Evolutionary conservation across 2,329 filamentous ascomycete species (phyloP), one percentile per base, ranked within the genome.

Genomic region (Ceratocystis colombiana): DNA sequence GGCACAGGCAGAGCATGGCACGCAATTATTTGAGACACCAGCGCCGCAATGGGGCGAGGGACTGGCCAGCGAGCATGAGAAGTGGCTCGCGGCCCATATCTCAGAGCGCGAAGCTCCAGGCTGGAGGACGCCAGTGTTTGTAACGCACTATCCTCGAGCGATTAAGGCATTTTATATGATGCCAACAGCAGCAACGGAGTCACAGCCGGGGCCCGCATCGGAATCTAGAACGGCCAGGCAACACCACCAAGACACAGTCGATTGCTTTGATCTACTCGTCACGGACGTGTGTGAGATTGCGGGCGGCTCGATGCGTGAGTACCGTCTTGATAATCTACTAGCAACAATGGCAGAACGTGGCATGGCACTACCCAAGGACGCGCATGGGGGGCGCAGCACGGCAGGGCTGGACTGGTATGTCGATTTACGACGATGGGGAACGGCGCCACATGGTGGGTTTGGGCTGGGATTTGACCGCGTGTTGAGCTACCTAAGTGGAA

Each of bases 1-100:
- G 33, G 83, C 87, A 17, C 78, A 81, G 57, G 45, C 46, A 20
- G 65, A 64, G 28, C 20, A 44, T 1, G 59, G 53, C 41, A n/a
- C 30, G 12, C 73, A 78, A 41, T 74, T 79, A 5, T 96, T 97
- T 71, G 79, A 84, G 62, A 83, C 88, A 73, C 63, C 46, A 30
- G 76, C 79, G 61, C 89, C 90, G 3, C 77, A 78, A 2, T 94
- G 90, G 86, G 83, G 86, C 44, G 78, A 79, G 33, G 89, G 89
- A 22, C 80, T 99, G 37, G 89, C 94, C 72, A 88, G 92, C 1
- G 93, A 97, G 74, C 94, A 99, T 76, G 94, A 99, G 77, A 90
- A 86, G 73, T 96, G 86, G 74, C 81, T 99, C 65, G 91, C 94
- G 61, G 80, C 84, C 64, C 78, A 78, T 30, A 73, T 93, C 57